These are phyloP conservation scores for Zygosaccharomyces rouxii DNA, from an alignment of 805 yeast species.

Conservation along the genomic window DNA sequence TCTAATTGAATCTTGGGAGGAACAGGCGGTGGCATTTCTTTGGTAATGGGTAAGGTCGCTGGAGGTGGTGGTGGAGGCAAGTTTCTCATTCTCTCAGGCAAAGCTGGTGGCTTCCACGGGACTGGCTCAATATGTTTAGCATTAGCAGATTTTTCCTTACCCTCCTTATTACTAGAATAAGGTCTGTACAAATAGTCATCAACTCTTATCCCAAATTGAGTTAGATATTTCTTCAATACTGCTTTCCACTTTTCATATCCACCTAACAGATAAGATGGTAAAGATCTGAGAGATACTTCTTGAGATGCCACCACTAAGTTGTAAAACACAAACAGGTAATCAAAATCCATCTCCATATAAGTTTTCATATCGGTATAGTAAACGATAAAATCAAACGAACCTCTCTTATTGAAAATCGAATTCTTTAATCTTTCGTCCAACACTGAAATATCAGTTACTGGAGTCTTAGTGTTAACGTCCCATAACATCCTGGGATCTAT, in stretches of 20 bases:
- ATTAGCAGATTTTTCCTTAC: background rate
- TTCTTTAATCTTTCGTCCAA: constrained; percentile 29
- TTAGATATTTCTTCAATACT: constrained; percentile 30
- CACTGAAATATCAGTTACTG: constrained; percentile 33
- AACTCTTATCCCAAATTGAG: constrained; percentile 22
- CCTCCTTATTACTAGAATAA: constrained; percentile 5
- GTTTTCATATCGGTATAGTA: constrained; percentile 39
- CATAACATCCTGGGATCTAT: constrained; percentile 39
- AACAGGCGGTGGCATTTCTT: constrained; percentile 16
- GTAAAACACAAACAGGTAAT: constrained; percentile 34
- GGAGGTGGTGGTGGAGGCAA: constrained; percentile 32
- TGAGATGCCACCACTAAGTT: constrained; percentile 27
- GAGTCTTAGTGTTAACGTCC: constrained; percentile 24
- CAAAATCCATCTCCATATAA: constrained; percentile 29
- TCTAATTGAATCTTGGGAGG: constrained; percentile 13
- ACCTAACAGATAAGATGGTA: constrained; percentile 38
- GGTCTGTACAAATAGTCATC: constrained; percentile 22
- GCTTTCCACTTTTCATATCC: constrained; percentile 45
- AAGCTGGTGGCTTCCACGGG: constrained; percentile 24
- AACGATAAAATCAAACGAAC: constrained; percentile 36
- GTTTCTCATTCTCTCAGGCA: constrained; percentile 26
- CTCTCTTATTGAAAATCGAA: constrained; percentile 29
- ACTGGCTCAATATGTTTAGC: constrained; percentile 12
- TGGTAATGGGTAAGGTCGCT: background rate
- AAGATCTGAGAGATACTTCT: constrained; percentile 13